Conservation (phyloP, 169 alveolate genomes). For the Eimeria zaria region DNA sequence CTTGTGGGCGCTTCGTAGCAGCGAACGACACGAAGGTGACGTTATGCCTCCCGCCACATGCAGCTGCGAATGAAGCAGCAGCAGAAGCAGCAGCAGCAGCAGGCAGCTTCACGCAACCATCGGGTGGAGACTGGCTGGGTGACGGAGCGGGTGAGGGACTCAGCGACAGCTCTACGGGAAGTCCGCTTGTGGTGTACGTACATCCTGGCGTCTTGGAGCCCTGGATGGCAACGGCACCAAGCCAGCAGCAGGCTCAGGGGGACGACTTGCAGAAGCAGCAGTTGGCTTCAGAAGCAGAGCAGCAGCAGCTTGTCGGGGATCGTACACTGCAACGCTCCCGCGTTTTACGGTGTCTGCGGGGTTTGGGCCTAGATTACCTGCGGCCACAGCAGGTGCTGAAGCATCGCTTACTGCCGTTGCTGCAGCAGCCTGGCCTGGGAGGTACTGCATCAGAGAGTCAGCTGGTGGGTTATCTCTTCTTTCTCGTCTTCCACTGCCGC, state of each 20-base stretch:
- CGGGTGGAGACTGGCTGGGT: background rate
- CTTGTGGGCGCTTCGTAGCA: slow-evolving; percentile 62
- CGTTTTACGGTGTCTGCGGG: slow-evolving; percentile 51
- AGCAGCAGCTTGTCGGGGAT: slow-evolving; percentile 20
- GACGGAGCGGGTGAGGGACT: background rate
- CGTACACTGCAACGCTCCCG: slow-evolving; percentile 32
- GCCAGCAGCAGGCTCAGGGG: slow-evolving; percentile 15
- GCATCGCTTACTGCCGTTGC: slow-evolving; percentile 55
- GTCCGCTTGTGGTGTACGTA: slow-evolving; percentile 30
- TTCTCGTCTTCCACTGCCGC: slow-evolving; percentile 35
- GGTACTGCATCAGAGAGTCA: slow-evolving; percentile 7
- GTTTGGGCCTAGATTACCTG: slow-evolving; percentile 40
- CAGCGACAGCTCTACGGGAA: background rate
- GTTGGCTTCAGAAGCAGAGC: background rate
- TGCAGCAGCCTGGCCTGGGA: background rate
- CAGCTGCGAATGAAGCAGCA: background rate
- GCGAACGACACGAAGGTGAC: slow-evolving; percentile 1
- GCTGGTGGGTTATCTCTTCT: slow-evolving; percentile 41
- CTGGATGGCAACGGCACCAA: background rate
- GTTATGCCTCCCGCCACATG: slow-evolving; percentile 31
- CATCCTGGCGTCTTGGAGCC: slow-evolving; percentile 59
- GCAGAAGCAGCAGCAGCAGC: slow-evolving; percentile 30
- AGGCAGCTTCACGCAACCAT: background rate
- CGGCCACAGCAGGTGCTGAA: slow-evolving; percentile 68
- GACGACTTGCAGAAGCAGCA: background rate